phyloP scores from a whole-genome alignment of 805 yeast genomes.

The Candida wancherniae region DNA sequence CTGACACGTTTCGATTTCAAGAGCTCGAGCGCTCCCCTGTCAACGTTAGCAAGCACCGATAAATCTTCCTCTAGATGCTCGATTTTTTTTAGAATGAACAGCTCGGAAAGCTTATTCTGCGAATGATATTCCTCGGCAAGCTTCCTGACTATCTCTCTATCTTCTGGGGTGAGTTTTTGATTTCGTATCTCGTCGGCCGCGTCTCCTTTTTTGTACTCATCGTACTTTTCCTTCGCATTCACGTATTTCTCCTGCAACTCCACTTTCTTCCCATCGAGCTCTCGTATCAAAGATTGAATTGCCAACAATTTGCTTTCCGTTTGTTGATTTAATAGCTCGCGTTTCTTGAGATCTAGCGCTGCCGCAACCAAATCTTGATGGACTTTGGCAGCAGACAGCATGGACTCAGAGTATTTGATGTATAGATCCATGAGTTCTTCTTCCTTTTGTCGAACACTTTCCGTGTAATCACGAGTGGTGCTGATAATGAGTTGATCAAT shows the following conservation, averaged over 20 bases:
- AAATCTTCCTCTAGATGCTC: constrained; percentile 45
- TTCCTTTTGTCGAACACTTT: constrained; percentile 33
- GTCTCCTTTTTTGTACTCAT: constrained; percentile 36
- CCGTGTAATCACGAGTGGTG: constrained; percentile 38
- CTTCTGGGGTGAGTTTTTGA: constrained; percentile 36
- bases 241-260: constrained; percentile 29
- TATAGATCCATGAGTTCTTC: constrained; percentile 20
- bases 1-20: constrained; percentile 36
- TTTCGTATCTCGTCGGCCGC: constrained; percentile 34
- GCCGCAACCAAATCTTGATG: constrained; percentile 6
- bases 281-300: constrained; percentile 18
- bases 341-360: constrained; percentile 9
- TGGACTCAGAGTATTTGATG: constrained; percentile 14
- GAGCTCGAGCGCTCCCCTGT: constrained; percentile 33
- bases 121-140: constrained; percentile 36
- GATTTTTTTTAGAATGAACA: constrained; percentile 35
- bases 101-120: constrained; percentile 34
- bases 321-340: constrained; percentile 11
- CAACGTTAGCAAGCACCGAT: constrained; percentile 33
- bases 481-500: constrained; percentile 11
- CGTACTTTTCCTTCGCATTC: constrained; percentile 29
- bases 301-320: constrained; percentile 12
- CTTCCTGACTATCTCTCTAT: constrained; percentile 33
- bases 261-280: constrained; percentile 24
- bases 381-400: constrained; percentile 19